Base-by-base conservation (phyloP, 116 monocot species). In the Iris pallida region DNA sequence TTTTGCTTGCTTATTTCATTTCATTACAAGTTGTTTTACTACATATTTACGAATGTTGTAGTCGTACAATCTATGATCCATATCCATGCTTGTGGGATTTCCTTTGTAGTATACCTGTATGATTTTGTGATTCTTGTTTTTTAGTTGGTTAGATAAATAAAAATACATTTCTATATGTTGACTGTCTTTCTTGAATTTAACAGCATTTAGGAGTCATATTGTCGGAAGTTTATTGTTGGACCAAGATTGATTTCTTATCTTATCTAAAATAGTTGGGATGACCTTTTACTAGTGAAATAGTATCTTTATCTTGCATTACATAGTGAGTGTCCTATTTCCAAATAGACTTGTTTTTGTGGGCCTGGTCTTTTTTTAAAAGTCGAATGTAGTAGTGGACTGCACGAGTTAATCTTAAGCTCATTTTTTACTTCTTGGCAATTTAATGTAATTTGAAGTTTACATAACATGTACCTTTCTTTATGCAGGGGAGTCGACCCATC, bases 401-500 rank as follows among this genome's bases (percentile, higher is more conserved):
- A 9, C 49, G 0, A 51, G 13, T 51, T 13, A 9, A 9, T 51
- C 49, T 51, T 7, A 51, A 51, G 0, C 7, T 51, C 13, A 9
- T 51, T 13, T 51, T 0, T 51, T 51, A 2, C 7, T 13, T 51
- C 49, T 51, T 51, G 49, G 0, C 13, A 51, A 51, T 51, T 51
- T 9, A 9, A 13, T 7, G 49, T 4, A 51, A 9, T 9, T 9
- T 7, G 7, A 9, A 30, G 7, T 45, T 61, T 59, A 16, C 20
- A 16, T 30, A n/a, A 16, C 16, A 15, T 44, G 45, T 3, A 11
- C 18, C 15, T 47, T 74, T 8, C 8, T 55, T 53, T 72, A 16
- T 75, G 64, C 78, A 98, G 98, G 73, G 99, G 99, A 75, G 51
- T 99, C 72, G 90, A 90, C 63, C 66, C 71, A 62, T 86, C 90